A percentile compares a stretch with the other conserved stretches of the same genome.
phyloP scores from a whole-genome alignment of 2,329 filamentous ascomycete genomes.

The Cordyceps fumosorosea region DNA sequence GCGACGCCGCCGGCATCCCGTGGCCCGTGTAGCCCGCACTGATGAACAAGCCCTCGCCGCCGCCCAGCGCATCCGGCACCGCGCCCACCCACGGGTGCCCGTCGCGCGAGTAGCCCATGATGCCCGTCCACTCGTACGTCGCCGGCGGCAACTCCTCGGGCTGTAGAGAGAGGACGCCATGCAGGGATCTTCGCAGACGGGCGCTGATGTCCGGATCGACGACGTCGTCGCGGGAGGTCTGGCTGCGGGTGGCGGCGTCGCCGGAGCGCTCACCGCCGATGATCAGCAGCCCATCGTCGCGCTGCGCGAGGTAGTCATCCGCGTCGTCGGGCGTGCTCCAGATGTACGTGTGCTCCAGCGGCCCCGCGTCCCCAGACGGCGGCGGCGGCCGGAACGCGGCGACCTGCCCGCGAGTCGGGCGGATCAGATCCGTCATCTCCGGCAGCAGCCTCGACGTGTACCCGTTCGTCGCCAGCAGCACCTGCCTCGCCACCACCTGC shows the following conservation, averaged over 20 bases:
- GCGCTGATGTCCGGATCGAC: slow-evolving; percentile 49
- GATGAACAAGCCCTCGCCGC: slow-evolving; percentile 55
- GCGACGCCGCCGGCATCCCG: slow-evolving; percentile 68
- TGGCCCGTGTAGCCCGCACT: slow-evolving; percentile 65
- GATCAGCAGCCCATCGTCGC: slow-evolving; percentile 52
- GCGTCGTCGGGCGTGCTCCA: slow-evolving; percentile 39
- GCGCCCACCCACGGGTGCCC: slow-evolving; percentile 62
- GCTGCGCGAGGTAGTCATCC: slow-evolving; percentile 69
- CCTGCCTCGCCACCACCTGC: slow-evolving; percentile 50
- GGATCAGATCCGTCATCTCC: slow-evolving; percentile 60
- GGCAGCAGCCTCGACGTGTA: slow-evolving; percentile 75
- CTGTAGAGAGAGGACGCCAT: slow-evolving; percentile 35
- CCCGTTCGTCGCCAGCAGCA: slow-evolving; percentile 76
- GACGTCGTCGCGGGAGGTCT: slow-evolving; percentile 51
- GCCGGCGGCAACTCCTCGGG: slow-evolving; percentile 40
- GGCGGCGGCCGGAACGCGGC: slow-evolving; percentile 55
- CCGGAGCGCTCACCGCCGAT: slow-evolving; percentile 62
- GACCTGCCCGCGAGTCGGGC: slow-evolving; percentile 60
- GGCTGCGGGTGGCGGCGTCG: slow-evolving; percentile 41
- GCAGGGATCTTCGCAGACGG: slow-evolving; percentile 46
- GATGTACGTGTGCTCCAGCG: slow-evolving; percentile 54
- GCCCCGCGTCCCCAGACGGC: not conserved
- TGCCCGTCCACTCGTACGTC: slow-evolving; percentile 66
- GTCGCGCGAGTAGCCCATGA: slow-evolving; percentile 71
- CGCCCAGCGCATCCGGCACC: slow-evolving; percentile 46